phyloP scores from a whole-genome alignment of 202 grass and related monocot genomes.

The Carex arenaria region DNA sequence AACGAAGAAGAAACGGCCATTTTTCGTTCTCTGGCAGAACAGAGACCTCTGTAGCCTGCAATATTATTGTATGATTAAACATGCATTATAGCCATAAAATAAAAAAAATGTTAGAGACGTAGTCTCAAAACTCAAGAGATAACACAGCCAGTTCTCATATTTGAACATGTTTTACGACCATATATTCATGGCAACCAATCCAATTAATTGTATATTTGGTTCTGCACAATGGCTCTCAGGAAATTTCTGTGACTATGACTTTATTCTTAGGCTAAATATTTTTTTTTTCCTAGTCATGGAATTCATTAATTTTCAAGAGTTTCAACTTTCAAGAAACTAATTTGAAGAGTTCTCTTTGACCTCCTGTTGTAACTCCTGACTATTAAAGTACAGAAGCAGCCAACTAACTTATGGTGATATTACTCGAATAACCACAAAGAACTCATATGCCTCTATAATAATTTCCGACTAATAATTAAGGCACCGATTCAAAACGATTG shows the following conservation, averaged over 20 bases:
- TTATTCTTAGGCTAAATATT: not conserved
- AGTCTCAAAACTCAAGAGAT: too few relatives aligned
- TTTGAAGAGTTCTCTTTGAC: not conserved
- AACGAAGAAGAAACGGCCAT: slow-evolving; percentile 89
- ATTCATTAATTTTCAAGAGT: not conserved
- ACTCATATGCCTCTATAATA: too few relatives aligned
- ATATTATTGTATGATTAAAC: not conserved
- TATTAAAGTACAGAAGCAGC: too few relatives aligned
- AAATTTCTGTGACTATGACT: not conserved
- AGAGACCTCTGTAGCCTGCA: slow-evolving; percentile 57
- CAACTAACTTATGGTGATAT: too few relatives aligned
- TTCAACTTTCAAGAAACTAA: not conserved
- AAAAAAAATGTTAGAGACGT: too few relatives aligned
- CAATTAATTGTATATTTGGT: too few relatives aligned
- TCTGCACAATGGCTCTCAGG: too few relatives aligned
- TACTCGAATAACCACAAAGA: too few relatives aligned
- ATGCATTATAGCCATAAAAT: too few relatives aligned
- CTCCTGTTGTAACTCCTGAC: not conserved
- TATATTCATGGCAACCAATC: too few relatives aligned
- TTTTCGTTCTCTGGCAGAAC: slow-evolving; percentile 68
- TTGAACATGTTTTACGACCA: too few relatives aligned
- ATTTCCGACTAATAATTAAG: not conserved
- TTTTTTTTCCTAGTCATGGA: not conserved
- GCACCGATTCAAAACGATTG: not conserved
- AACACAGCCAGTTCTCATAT: too few relatives aligned